Percentiles rank a stretch among this genome's conserved stretches.
Evolutionary conservation across 2,329 filamentous ascomycete species (phyloP).

Genomic region (Ophiocordyceps polyrhachis-furcata): DNA sequence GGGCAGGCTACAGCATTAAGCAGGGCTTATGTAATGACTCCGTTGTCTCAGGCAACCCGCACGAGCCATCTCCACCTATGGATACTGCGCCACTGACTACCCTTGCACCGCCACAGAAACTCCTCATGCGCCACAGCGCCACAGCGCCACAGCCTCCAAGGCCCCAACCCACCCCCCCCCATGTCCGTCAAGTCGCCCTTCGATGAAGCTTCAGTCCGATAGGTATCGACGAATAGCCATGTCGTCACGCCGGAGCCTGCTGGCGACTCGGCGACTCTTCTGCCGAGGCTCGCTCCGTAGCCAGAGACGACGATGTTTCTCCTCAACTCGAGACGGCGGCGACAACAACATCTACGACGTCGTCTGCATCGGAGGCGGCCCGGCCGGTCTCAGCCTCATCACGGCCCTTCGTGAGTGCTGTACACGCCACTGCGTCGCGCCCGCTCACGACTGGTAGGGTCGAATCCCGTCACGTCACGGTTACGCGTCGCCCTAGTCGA

Average conservation of each 20-base stretch:
- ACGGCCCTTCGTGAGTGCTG: slow-evolving; percentile 46
- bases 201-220: background rate
- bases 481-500: slow-evolving; percentile 82
- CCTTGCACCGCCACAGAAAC: background rate
- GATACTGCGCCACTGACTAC: background rate
- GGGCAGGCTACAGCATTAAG: background rate
- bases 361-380: slow-evolving; percentile 77
- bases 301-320: slow-evolving; percentile 18
- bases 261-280: slow-evolving; percentile 16
- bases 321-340: slow-evolving; percentile 17
- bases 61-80: background rate
- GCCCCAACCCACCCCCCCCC: too few relatives aligned
- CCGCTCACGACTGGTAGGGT: slow-evolving; percentile 31
- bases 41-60: background rate
- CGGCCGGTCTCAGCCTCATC: slow-evolving; percentile 69
- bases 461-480: slow-evolving; percentile 54
- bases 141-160: background rate
- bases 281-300: slow-evolving; percentile 28
- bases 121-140: slow-evolving; percentile 1
- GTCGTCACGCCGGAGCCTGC: slow-evolving; percentile 5
- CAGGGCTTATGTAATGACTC: background rate
- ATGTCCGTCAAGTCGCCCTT: background rate
- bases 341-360: slow-evolving; percentile 72
- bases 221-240: background rate
- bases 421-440: background rate